A percentile compares a stretch with the other conserved stretches of the same genome.
phyloP scores from a whole-genome alignment of 192 early-diverging fungal genomes.

The Phycomyces blakesleeanus region DNA sequence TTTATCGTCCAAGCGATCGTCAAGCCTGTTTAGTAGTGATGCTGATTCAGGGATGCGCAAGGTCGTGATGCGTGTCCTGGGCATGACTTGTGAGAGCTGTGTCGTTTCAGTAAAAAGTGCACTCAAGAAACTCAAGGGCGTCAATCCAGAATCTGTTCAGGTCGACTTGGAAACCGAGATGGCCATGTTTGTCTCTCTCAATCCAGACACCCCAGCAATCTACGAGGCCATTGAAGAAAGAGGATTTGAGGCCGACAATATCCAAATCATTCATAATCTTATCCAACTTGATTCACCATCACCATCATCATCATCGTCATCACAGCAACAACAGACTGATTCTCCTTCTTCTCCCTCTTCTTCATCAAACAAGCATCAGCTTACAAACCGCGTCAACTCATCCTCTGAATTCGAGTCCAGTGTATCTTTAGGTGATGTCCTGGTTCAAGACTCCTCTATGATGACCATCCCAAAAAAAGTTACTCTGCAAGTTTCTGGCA shows the following conservation, averaged over 20 bases:
- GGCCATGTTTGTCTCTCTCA: constrained; percentile 26
- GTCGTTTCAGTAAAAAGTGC: constrained; percentile 62
- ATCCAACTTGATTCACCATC: constrained; percentile 20
- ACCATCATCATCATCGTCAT: not conserved
- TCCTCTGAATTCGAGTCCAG: not conserved
- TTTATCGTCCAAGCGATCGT: not conserved
- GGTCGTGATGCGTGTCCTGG: constrained; percentile 42
- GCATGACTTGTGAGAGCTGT: constrained; percentile 88
- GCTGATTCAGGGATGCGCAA: not conserved
- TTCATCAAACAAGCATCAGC: not conserved
- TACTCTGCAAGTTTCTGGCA: constrained; percentile 73
- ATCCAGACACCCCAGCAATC: constrained; percentile 14
- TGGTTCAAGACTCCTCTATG: constrained; percentile 1
- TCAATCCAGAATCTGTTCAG: constrained; percentile 47
- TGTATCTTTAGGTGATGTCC: constrained; percentile 4
- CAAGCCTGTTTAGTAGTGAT: not conserved
- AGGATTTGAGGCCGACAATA: constrained; percentile 53
- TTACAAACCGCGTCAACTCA: not conserved
- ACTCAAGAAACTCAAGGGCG: constrained; percentile 43
- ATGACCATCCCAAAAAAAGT: constrained; percentile 8
- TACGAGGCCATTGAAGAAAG: constrained; percentile 55
- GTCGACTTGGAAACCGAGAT: constrained; percentile 36
- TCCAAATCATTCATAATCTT: constrained; percentile 31
- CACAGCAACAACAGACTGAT: too few species aligned
- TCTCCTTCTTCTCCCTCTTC: too few species aligned